A percentile compares a stretch with the other conserved stretches of the same genome.
Evolutionary conservation across 164 flowering plant genomes (phyloP).

Genomic region (Vitis labrusca): DNA sequence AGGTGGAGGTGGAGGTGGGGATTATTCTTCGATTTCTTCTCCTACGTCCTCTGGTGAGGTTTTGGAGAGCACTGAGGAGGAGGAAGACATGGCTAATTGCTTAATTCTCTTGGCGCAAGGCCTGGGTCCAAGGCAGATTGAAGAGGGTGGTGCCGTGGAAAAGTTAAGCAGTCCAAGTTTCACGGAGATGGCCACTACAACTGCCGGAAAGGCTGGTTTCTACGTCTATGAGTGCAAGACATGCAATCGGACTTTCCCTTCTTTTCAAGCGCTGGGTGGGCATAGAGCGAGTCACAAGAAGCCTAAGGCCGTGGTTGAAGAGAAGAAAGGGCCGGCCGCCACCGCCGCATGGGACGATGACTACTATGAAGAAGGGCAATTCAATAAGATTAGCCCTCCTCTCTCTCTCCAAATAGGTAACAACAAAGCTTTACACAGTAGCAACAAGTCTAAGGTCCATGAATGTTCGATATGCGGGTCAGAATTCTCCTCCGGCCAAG

Average conservation of each 20-base stretch:
- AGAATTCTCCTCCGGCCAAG: slow-evolving; percentile 63
- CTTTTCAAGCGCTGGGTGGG: slow-evolving; percentile 68
- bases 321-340: slow-evolving; percentile 10
- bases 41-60: slow-evolving; percentile 21
- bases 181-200: slow-evolving; percentile 8
- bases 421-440: slow-evolving; percentile 1
- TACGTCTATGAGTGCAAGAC: slow-evolving; percentile 62
- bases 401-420: not conserved
- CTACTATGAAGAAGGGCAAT: not conserved
- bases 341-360: not conserved
- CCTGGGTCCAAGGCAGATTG: not conserved
- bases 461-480: slow-evolving; percentile 65
- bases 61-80: slow-evolving; percentile 37
- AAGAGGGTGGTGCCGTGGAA: slow-evolving; percentile 16
- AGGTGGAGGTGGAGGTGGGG: slow-evolving; percentile 2
- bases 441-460: slow-evolving; percentile 37
- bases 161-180: slow-evolving; percentile 6
- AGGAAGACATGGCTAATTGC: slow-evolving; percentile 61
- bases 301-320: slow-evolving; percentile 21
- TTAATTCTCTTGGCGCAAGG: slow-evolving; percentile 47
- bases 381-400: slow-evolving; percentile 9
- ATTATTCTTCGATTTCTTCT: not conserved
- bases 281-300: slow-evolving; percentile 73
- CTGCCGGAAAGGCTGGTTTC: slow-evolving; percentile 26
- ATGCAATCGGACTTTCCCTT: slow-evolving; percentile 45